These are phyloP conservation scores for Irineochytrium annulatum DNA, from an alignment of 192 early-diverging fungal genomes.

Conservation along the genomic window DNA sequence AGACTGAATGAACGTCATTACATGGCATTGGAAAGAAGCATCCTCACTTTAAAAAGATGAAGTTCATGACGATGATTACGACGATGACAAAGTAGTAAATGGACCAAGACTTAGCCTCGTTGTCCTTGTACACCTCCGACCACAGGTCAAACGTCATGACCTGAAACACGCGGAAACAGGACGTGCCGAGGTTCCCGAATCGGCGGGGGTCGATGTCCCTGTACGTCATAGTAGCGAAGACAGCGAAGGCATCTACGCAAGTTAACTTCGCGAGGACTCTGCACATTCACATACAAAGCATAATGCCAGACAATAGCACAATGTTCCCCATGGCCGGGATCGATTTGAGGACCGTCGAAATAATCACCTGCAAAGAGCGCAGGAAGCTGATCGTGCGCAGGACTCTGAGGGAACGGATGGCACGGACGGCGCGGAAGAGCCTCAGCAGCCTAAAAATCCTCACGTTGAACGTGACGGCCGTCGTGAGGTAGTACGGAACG, in stretches of 20 bases:
- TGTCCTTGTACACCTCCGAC: conserved; percentile 33
- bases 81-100: conserved; percentile 30
- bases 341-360: conserved; percentile 33
- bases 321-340: conserved; percentile 43
- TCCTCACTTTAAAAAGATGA: conserved; percentile 39
- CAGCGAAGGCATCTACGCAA: conserved; percentile 32
- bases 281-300: conserved; percentile 27
- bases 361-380: conserved; percentile 33
- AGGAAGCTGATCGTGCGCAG: conserved; percentile 31
- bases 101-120: conserved; percentile 15
- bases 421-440: conserved; percentile 28
- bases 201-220: conserved; percentile 28
- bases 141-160: conserved; percentile 36
- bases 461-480: conserved; percentile 15
- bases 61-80: conserved; percentile 34
- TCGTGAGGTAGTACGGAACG: conserved; percentile 17
- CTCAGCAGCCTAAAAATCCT: conserved; percentile 25
- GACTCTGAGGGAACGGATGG: conserved; percentile 22
- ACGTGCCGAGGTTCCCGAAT: conserved; percentile 24
- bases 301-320: conserved; percentile 19
- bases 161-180: conserved; percentile 30
- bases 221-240: conserved; percentile 25
- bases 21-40: background rate
- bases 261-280: background rate
- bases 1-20: conserved; percentile 20